Evolutionary conservation across 352 stramenopile genomes (phyloP).

Genomic region (Phytophthora nicotianae): DNA sequence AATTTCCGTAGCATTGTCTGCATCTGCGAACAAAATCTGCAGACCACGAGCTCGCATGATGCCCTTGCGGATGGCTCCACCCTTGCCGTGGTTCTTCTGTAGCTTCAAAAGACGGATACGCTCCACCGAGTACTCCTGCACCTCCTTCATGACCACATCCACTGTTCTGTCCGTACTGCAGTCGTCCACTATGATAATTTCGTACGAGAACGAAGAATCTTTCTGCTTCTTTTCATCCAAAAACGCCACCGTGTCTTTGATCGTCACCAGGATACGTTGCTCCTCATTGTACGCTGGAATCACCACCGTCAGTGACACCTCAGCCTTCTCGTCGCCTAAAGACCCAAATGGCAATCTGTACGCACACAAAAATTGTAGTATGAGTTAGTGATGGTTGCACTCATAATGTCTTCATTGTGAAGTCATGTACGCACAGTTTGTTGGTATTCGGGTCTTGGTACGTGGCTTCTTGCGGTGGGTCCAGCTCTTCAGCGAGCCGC

Average conservation of each 20-base stretch:
- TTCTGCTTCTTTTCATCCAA: constrained; percentile 65
- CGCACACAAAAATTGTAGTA: constrained; percentile 7
- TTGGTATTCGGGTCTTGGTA: constrained; percentile 59
- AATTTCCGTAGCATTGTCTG: constrained; percentile 93
- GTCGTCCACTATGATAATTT: constrained; percentile 95
- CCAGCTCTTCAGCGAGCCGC: constrained; percentile 50
- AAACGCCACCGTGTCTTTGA: constrained; percentile 90
- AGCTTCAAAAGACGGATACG: constrained; percentile 82
- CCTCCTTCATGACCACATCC: constrained; percentile 62
- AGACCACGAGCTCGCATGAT: constrained; percentile 83
- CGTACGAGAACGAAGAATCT: constrained; percentile 63
- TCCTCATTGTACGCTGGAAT: constrained; percentile 96
- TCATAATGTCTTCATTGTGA: too few species aligned
- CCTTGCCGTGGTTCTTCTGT: constrained; percentile 92
- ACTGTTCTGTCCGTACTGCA: constrained; percentile 88
- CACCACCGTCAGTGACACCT: constrained; percentile 87
- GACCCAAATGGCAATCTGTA: constrained; percentile 61
- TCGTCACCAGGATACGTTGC: constrained; percentile 91
- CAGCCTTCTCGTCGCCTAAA: constrained; percentile 55
- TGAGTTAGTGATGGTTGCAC: constrained; percentile 3
- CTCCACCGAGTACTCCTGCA: constrained; percentile 49
- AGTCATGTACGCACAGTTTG: constrained; percentile 40
- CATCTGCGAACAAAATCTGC: constrained; percentile 91
- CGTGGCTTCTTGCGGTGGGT: constrained; percentile 57
- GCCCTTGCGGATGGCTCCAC: constrained; percentile 88